Evolutionary conservation across 2,329 filamentous ascomycete species (phyloP), one percentile per base, ranked within the genome.

Genomic region (Aspergillus glaucus): DNA sequence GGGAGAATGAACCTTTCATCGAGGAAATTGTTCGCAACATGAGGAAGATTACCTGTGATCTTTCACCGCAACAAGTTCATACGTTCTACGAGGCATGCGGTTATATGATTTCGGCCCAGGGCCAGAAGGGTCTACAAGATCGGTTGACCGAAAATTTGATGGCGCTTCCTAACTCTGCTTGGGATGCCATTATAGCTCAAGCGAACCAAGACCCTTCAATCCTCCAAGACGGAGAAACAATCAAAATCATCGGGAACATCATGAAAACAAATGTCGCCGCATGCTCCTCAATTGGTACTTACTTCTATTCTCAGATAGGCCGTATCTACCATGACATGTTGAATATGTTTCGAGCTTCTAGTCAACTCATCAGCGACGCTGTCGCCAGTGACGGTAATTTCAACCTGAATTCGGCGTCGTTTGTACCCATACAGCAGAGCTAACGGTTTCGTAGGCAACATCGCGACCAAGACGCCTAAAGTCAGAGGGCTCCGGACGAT

Each of bases 181-280:
- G 93, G 93, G 91, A 96, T 65, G 82, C 86, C 62, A 96, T 98
- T 62, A 98, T 98, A 65, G 82, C 83, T 59, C 82, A 87, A 64
- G 93, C 93, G 21, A 93, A 88, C 47, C 79, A 86, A 52, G 85
- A 96, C 65, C 89, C 93, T 0, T 79, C 84, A 19, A 90, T 93
- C 57, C 78, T 98, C 10, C 89, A 97, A 68, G 90, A 97, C 63
- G 78, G 85, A 9, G 91, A 98, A 59, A 95, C 91, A 1, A 97
- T 98, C 75, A 98, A 98, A 76, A 85, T 98, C 58, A 91, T 98
- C 54, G 93, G 93, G 57, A 98, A 98, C 72, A 96, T 98, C 66
- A 98, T 98, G 93, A 98, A 98, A 80, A 98, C 93, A 1, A 98
- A 98, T 62, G 93, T 98, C 4, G 92, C 94, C n/a, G 93, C 93